phyloP scores from a whole-genome alignment of 2,329 filamentous ascomycete species.

The Ophiocordyceps sinensis region DNA sequence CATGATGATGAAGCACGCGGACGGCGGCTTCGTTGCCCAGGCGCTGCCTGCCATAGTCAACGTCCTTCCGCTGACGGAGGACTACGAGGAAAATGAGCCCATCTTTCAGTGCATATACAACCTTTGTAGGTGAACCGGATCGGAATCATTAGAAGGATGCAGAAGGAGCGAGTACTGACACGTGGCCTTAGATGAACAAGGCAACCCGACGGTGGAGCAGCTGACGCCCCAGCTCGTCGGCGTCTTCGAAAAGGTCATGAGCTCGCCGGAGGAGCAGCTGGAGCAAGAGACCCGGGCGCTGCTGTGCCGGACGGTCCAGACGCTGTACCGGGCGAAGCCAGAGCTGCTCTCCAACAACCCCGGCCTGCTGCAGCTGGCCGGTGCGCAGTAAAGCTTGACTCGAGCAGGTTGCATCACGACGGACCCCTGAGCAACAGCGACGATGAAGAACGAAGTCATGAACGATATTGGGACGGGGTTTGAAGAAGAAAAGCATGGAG shows the following conservation, averaged over 20 bases:
- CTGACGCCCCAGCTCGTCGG: constrained; percentile 56
- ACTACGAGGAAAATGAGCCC: constrained; percentile 92
- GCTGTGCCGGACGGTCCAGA: constrained; percentile 48
- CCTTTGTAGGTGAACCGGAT: constrained; percentile 47
- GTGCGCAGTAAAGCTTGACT: constrained; percentile 4
- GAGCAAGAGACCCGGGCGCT: constrained; percentile 54
- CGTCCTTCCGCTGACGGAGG: constrained; percentile 76
- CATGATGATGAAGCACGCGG: constrained; percentile 83
- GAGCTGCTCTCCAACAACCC: constrained; percentile 17
- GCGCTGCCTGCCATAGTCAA: constrained; percentile 69
- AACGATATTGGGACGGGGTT: no score
- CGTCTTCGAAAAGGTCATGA: constrained; percentile 59
- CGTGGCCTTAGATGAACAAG: constrained; percentile 39
- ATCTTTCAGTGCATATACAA: constrained; percentile 82
- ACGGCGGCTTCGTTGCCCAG: constrained; percentile 64
- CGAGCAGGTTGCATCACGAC: no score
- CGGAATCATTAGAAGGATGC: neutral
- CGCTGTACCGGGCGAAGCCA: constrained; percentile 23
- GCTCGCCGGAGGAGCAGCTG: constrained; percentile 60
- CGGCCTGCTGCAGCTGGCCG: constrained; percentile 16
- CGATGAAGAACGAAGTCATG: no score
- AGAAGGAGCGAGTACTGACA: constrained; percentile 7
- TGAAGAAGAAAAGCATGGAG: no score
- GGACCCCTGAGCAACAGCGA: no score
- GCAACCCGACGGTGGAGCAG: constrained; percentile 54